Base-by-base conservation (phyloP, 441 rosid species). In the Erodium texanum region DNA sequence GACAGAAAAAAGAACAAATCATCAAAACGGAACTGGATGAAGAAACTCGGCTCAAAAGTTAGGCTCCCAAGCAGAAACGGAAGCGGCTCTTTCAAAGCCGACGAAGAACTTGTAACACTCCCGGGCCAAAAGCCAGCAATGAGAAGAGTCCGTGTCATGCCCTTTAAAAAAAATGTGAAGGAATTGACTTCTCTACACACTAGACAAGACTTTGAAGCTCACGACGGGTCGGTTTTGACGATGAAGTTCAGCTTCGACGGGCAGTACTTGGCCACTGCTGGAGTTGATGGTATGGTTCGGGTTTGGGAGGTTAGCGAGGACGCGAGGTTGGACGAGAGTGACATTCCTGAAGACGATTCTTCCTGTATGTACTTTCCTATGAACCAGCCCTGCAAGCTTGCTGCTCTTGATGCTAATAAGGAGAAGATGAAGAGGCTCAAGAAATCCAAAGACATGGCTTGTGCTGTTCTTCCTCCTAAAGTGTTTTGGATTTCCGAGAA, bases 211-310 rank as follows among this genome's bases (percentile, higher is more conserved):
- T 69, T 88, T 67, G 82, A 76, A 81, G 96, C 96, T 0, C 98
- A 93, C 29, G 80, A 80, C 5, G 96, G 97, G 65, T 81, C 87
- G 12, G 86, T 89, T 70, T 82, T 85, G 74, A 83, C 88, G 5
- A 89, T 90, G 97, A 93, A 90, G 81, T 90, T 90, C 76, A 90
- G 93, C 74, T 85, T 75, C 7, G 97, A 90, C 68, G 97, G 98
- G 4, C 81, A 76, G 41, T 84, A 80, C 79, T 79, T 93, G 69
- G 97, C 96, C 3, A 87, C 81, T 67, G 96, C 91, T 9, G 95
- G 98, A 20, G 92, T 87, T 74, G 97, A 90, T 77, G 75, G 87
- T 62, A 73, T 86, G 36, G 85, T 93, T 68, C 84, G 92, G 20
- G 84, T 93, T 24, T 93, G 98, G 98, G 78, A 79, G 73, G 86